phyloP scores from a whole-genome alignment of 2,329 filamentous ascomycete genomes.

The Pseudogymnoascus sp. region DNA sequence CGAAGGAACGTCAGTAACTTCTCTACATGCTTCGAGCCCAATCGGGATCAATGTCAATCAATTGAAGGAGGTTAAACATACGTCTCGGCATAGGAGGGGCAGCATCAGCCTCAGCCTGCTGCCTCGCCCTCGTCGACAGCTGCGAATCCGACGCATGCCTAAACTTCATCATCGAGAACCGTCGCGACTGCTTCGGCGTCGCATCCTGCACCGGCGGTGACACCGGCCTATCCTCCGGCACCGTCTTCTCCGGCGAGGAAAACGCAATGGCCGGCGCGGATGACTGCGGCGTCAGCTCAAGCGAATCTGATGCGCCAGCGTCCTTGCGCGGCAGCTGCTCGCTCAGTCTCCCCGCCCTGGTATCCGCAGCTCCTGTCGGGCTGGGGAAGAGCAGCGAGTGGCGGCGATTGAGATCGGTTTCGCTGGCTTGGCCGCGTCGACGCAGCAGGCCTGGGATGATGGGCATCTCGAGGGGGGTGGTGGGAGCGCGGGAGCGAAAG shows the following conservation, averaged over 20 bases:
- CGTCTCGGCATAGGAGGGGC: constrained; percentile 45
- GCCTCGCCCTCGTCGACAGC: constrained; percentile 66
- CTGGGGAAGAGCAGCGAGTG: constrained; percentile 25
- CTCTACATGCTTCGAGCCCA: not conserved
- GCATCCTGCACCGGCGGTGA: constrained; percentile 48
- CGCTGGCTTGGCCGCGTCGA: constrained; percentile 23
- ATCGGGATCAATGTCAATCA: not conserved
- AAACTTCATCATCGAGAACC: constrained; percentile 69
- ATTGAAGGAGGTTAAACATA: not conserved
- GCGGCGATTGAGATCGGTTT: constrained; percentile 24
- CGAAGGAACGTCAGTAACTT: constrained; percentile 7
- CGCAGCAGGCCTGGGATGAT: constrained; percentile 24
- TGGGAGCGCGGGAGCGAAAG: not conserved
- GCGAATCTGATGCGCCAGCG: constrained; percentile 19
- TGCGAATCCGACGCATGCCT: constrained; percentile 92
- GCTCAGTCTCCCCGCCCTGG: constrained; percentile 24
- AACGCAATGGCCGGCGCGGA: constrained; percentile 5
- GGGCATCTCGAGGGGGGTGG: constrained; percentile 1
- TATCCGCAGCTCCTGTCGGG: constrained; percentile 15
- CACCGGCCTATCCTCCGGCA: constrained; percentile 14
- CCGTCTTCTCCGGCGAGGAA: not conserved
- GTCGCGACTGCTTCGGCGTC: constrained; percentile 45
- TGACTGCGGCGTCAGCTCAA: constrained; percentile 22
- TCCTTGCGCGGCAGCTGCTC: constrained; percentile 27
- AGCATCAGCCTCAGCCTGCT: constrained; percentile 45